Percentiles rank a stretch among this genome's conserved stretches.
These are phyloP conservation scores for Ophiostoma triangulosporum DNA, from an alignment of 2,329 filamentous ascomycete genomes.

Conservation along the genomic window DNA sequence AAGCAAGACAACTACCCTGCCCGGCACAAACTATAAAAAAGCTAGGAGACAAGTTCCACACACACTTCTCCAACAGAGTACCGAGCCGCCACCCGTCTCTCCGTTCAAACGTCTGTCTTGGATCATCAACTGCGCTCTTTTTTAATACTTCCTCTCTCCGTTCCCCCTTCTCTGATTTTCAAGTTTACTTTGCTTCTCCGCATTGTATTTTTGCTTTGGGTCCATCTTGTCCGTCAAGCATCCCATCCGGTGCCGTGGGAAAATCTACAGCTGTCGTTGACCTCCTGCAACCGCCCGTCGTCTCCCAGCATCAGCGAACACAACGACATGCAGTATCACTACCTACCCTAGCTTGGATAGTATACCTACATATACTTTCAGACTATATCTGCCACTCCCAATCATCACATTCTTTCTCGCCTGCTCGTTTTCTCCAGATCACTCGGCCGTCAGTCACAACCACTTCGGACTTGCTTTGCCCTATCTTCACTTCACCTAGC, in stretches of 20 bases:
- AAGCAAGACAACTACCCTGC: not conserved
- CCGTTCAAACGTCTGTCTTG: constrained; percentile 13
- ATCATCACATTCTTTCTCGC: too few species aligned
- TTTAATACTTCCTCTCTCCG: not conserved
- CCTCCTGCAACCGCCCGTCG: constrained; percentile 33
- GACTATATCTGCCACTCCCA: too few species aligned
- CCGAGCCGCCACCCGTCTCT: constrained; percentile 13
- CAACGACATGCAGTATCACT: constrained; percentile 34
- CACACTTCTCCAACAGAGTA: constrained; percentile 10
- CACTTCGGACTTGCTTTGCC: too few species aligned
- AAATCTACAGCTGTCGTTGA: constrained; percentile 10
- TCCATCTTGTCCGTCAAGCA: not conserved
- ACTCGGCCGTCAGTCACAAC: too few species aligned
- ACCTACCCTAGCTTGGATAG: constrained; percentile 23
- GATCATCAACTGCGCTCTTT: constrained; percentile 3
- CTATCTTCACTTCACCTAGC: not conserved
- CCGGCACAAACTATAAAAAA: constrained; percentile 2
- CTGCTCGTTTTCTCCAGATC: too few species aligned
- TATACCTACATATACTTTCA: too few species aligned
- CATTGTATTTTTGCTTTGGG: not conserved
- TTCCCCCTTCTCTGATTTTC: not conserved
- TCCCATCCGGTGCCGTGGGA: not conserved
- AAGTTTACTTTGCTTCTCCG: not conserved
- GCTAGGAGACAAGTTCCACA: constrained; percentile 8
- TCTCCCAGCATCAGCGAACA: constrained; percentile 31